Evolutionary conservation across 2,329 filamentous ascomycete species (phyloP).

Genomic region (Scopulariopsis brevicaulis): DNA sequence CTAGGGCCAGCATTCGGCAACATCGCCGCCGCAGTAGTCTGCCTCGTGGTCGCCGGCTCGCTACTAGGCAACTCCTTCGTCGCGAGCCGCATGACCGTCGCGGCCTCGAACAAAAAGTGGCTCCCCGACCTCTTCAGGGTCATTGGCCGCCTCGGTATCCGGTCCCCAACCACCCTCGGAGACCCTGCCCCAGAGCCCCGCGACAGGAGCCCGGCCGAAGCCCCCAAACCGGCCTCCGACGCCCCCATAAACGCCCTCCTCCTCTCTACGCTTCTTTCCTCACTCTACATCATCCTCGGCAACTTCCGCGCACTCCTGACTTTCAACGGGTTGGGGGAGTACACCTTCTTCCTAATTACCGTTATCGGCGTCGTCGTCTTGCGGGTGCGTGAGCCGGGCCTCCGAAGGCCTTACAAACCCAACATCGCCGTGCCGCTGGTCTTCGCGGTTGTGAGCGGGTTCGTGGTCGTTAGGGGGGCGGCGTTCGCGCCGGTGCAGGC

Average conservation of each 20-base stretch:
- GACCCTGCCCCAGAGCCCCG: background rate
- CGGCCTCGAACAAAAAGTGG: slow-evolving; percentile 42
- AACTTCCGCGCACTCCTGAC: slow-evolving; percentile 50
- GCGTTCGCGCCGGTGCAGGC: slow-evolving; percentile 46
- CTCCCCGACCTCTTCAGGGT: slow-evolving; percentile 31
- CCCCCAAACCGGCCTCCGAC: slow-evolving; percentile 21
- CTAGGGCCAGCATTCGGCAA: slow-evolving; percentile 42
- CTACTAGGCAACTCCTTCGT: slow-evolving; percentile 53
- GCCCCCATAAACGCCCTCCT: slow-evolving; percentile 43
- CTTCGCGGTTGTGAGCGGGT: slow-evolving; percentile 46
- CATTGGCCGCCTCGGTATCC: slow-evolving; percentile 29
- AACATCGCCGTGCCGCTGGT: slow-evolving; percentile 34
- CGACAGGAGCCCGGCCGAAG: slow-evolving; percentile 1
- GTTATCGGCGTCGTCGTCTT: slow-evolving; percentile 47
- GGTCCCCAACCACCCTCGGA: background rate
- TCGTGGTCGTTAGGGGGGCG: slow-evolving; percentile 47
- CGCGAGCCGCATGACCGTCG: slow-evolving; percentile 47
- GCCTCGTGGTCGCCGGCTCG: slow-evolving; percentile 49
- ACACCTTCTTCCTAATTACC: slow-evolving; percentile 53
- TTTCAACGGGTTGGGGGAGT: slow-evolving; percentile 48
- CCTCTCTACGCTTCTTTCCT: slow-evolving; percentile 33
- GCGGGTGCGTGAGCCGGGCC: slow-evolving; percentile 40
- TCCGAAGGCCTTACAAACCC: slow-evolving; percentile 45
- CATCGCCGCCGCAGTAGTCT: slow-evolving; percentile 42
- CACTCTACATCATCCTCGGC: slow-evolving; percentile 48